Evolutionary conservation across 176 grass and related monocot genomes (phyloP).

Genomic region (Stipa capillata): DNA sequence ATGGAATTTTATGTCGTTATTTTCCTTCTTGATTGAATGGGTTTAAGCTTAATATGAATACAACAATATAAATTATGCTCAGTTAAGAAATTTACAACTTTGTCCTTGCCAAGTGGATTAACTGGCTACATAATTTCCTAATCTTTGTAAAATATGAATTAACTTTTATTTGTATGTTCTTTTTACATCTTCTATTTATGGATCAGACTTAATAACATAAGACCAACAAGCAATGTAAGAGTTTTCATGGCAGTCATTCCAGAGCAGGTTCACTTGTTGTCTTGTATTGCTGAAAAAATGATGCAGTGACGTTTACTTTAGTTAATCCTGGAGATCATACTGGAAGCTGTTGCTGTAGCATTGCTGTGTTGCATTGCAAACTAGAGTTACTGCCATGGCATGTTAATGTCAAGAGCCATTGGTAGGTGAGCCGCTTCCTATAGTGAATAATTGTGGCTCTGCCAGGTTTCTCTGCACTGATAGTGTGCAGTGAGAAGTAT

Average conservation of each 20-base stretch:
- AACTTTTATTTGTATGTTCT: background rate
- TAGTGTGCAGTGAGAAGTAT: conserved; percentile 96
- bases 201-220: background rate
- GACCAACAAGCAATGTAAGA: background rate
- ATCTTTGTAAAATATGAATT: background rate
- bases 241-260: background rate
- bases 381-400: conserved; percentile 64
- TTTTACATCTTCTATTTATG: background rate
- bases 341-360: conserved; percentile 50
- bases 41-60: background rate
- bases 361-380: background rate
- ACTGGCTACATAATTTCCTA: background rate
- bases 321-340: background rate
- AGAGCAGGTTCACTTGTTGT: background rate
- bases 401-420: conserved; percentile 67
- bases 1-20: no score
- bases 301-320: background rate
- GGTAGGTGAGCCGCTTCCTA: conserved; percentile 59
- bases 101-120: background rate
- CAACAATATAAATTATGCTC: background rate
- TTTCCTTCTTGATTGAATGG: background rate
- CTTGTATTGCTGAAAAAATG: background rate
- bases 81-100: background rate
- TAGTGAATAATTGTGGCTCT: conserved; percentile 45
- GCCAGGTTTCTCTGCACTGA: conserved; percentile 96